Evolutionary conservation across 768 basidiomycete species (phyloP), one percentile per base, ranked within the genome.

Genomic region (Mycena haematopus): DNA sequence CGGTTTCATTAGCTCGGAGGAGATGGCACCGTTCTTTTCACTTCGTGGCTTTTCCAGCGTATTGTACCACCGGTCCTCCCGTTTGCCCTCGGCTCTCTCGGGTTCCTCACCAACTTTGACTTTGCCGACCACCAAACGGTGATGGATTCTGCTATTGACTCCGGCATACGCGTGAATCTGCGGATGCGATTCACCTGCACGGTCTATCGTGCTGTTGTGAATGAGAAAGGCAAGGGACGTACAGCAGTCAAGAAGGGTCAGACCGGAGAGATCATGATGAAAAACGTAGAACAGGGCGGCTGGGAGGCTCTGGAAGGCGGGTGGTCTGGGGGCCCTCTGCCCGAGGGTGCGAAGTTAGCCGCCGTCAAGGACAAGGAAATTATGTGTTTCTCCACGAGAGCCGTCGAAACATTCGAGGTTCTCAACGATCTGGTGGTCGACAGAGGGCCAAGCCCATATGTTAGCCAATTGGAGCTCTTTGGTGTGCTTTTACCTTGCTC

Each of bases 131-230:
- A 96, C 79, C 82, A 88, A 72, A 74, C 86, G 10, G 90, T 96
- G 62, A 87, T 99, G 86, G 88, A 95, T 77, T 87, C 87, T 71
- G 89, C 86, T 42, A 87, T 98, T 61, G 95, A 98, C 70, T 85
- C 88, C 13, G 97, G 97, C 31, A 96, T 99, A 65, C 90, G 96
- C 10, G 96, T 99, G 58, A 99, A 99, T 74, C 82, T 99, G 15
- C 91, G 97, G 52, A 99, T 99, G 97, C 89, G 97, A 29, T 99
- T 99, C 76, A 99, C 96, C 9, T 99, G 97, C 76, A 99, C 97
- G 6, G 93, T 99, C 14, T 99, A 96, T 74, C 92, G 97, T 42
- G 92, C 95, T 6, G 87, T 97, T 45, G 83, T 86, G 25, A 85
- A 86, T 15, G 91, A 91, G 71, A 84, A 88, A 62, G 84, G 85